Evolutionary conservation across 129 eudicot genomes (phyloP), one percentile per base, ranked within the genome.

Genomic region (Erigeron canadensis): DNA sequence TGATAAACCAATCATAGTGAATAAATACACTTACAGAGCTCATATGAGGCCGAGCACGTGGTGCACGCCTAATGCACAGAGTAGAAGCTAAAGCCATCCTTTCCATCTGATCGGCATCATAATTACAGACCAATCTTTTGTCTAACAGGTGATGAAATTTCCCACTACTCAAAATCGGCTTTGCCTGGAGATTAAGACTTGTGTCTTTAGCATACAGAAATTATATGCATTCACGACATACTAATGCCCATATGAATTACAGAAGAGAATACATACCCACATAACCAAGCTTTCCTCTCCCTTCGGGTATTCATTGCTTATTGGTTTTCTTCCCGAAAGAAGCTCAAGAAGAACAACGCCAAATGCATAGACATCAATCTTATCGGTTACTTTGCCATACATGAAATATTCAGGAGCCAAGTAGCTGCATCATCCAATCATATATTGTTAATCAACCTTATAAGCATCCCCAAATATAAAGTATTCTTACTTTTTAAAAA

Each of bases 281-380:
- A 94, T 85, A 81, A 94, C 99, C 57, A 94, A 75, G 84, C 96
- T 90, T 78, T 87, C 94, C 76, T 87, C 84, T 64, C 99, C 99
- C 65, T 94, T 90, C 13, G 96, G 99, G 73, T 70, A 82, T 65
- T 81, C 86, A 71, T 51, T 90, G 79, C 90, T 82, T 64, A 94
- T 87, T 41, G 99, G 99, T 73, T 87, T 94, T 74, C 93, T 87
- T 44, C 99, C 99, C 0, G 99, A 84, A 19, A 94, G 86, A 82
- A 94, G 99, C 86, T 94, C 99, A 23, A 94, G 94, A 76, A 94
- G 99, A 65, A 94, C 99, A 67, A 94, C 99, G 4, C 99, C 99
- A 73, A 83, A 90, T 21, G 97, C 99, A 57, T 89, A 94, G 19
- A 94, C 99, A 45, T 94, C 99, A 40, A 94, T 79, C 80, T 90